phyloP scores from a whole-genome alignment of 2,329 filamentous ascomycete species.

The Fusarium anguioides region DNA sequence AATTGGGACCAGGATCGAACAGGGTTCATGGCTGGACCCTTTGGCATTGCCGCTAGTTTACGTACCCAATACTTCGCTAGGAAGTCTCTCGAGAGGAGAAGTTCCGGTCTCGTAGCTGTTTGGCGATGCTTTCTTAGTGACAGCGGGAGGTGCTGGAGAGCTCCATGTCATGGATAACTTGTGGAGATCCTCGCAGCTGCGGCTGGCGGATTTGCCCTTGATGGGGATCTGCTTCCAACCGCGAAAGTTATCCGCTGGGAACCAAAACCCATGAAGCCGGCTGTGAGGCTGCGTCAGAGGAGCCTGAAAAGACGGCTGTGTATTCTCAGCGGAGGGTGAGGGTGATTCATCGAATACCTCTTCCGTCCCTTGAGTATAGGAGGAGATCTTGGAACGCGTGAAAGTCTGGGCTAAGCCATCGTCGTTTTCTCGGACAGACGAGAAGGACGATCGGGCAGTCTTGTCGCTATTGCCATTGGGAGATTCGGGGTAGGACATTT shows the following conservation, averaged over 20 bases:
- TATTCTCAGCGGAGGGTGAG: constrained; percentile 55
- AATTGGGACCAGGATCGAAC: constrained; percentile 20
- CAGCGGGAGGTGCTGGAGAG: constrained; percentile 50
- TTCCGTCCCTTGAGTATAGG: constrained; percentile 63
- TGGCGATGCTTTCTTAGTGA: constrained; percentile 41
- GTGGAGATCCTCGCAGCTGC: constrained; percentile 70
- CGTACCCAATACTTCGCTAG: constrained; percentile 77
- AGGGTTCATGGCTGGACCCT: constrained; percentile 13
- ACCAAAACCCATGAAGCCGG: constrained; percentile 68
- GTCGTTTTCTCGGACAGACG: constrained; percentile 70
- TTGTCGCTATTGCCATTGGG: constrained; percentile 51
- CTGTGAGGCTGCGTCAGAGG: constrained; percentile 67
- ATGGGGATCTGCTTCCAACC: constrained; percentile 73
- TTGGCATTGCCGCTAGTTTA: constrained; percentile 9
- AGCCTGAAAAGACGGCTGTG: constrained; percentile 60
- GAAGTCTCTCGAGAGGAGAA: constrained; percentile 73
- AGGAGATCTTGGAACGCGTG: constrained; percentile 71
- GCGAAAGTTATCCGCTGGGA: constrained; percentile 67
- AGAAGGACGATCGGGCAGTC: constrained; percentile 67
- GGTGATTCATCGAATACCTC: constrained; percentile 63
- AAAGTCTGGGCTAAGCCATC: constrained; percentile 70
- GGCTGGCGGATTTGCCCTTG: constrained; percentile 68
- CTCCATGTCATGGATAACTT: constrained; percentile 67
- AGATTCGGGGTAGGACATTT: constrained; percentile 53
- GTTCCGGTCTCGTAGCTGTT: constrained; percentile 56